Conservation (phyloP, 2,329 filamentous ascomycete genomes). For the Cercospora beticola region DNA sequence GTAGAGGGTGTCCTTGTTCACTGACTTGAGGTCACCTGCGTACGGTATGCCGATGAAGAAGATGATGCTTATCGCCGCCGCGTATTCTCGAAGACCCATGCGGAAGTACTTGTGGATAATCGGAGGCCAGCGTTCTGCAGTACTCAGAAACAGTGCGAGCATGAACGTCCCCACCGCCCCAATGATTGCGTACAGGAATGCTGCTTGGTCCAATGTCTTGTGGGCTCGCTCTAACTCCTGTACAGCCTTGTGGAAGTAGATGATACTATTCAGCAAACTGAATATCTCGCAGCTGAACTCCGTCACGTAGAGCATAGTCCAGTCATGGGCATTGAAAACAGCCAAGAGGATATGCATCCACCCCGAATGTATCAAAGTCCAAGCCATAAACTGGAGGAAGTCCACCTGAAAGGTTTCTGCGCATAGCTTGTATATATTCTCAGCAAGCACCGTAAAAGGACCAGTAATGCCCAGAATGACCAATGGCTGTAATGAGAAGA, state of each 20-base stretch:
- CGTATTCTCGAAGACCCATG: constrained; percentile 62
- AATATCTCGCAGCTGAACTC: constrained; percentile 67
- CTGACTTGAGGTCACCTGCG: constrained; percentile 57
- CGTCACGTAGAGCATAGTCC: constrained; percentile 70
- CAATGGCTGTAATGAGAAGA: constrained; percentile 62
- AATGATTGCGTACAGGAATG: constrained; percentile 65
- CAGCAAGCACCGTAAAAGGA: constrained; percentile 65
- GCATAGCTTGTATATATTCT: constrained; percentile 64
- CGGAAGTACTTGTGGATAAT: constrained; percentile 53
- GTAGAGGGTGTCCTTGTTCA: constrained; percentile 51
- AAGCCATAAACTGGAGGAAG: constrained; percentile 68
- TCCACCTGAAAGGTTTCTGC: constrained; percentile 56
- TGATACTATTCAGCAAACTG: constrained; percentile 64
- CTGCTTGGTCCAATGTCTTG: constrained; percentile 56
- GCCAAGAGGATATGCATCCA: constrained; percentile 67
- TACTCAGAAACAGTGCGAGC: constrained; percentile 61
- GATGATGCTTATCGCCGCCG: constrained; percentile 65
- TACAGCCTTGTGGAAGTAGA: constrained; percentile 64
- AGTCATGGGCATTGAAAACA: constrained; percentile 67
- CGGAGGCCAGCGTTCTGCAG: constrained; percentile 56
- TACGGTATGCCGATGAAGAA: constrained; percentile 64
- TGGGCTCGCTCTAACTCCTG: constrained; percentile 64
- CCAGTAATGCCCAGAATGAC: constrained; percentile 67
- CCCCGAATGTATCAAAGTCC: constrained; percentile 63
- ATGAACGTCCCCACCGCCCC: constrained; percentile 64